Conservation (phyloP, 2,329 filamentous ascomycete genomes). For the Paramyrothecium roridum region DNA sequence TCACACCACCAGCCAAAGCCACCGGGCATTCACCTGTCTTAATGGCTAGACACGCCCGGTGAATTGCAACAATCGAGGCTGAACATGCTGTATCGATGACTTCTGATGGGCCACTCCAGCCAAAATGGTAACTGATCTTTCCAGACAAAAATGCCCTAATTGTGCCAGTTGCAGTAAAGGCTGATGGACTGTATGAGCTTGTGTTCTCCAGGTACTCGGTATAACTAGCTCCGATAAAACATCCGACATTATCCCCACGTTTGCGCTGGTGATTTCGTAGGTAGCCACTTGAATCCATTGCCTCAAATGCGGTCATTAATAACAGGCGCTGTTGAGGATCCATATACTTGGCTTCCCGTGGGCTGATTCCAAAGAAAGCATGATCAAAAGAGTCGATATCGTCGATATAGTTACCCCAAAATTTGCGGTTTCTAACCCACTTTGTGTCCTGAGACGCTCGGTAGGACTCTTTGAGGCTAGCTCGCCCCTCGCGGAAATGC, state of each 20-base stretch:
- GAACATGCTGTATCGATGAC: conserved; percentile 35
- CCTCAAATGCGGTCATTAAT: conserved; percentile 32
- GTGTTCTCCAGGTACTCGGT: conserved; percentile 21
- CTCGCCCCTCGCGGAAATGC: background rate
- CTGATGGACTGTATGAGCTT: conserved; percentile 18
- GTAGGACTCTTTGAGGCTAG: background rate
- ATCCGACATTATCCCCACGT: conserved; percentile 15
- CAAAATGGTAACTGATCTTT: conserved; percentile 28
- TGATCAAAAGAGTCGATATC: conserved; percentile 15
- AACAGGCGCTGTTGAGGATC: conserved; percentile 29
- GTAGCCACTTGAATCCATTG: conserved; percentile 15
- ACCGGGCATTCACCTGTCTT: conserved; percentile 23
- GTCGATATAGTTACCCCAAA: conserved; percentile 9
- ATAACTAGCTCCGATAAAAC: conserved; percentile 18
- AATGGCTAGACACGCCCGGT: conserved; percentile 24
- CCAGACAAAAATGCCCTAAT: conserved; percentile 27
- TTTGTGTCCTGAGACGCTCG: background rate
- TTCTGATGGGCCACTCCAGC: conserved; percentile 29
- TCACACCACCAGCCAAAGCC: conserved; percentile 34
- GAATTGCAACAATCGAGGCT: conserved; percentile 28
- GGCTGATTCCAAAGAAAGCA: conserved; percentile 22
- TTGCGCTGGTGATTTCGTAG: conserved; percentile 1
- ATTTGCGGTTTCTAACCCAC: background rate
- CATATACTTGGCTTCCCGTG: conserved; percentile 21
- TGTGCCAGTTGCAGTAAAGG: conserved; percentile 28